A percentile compares a stretch with the other conserved stretches of the same genome.
Conservation (phyloP, 2,329 filamentous ascomycete genomes). For the Thyridium curvatum region DNA sequence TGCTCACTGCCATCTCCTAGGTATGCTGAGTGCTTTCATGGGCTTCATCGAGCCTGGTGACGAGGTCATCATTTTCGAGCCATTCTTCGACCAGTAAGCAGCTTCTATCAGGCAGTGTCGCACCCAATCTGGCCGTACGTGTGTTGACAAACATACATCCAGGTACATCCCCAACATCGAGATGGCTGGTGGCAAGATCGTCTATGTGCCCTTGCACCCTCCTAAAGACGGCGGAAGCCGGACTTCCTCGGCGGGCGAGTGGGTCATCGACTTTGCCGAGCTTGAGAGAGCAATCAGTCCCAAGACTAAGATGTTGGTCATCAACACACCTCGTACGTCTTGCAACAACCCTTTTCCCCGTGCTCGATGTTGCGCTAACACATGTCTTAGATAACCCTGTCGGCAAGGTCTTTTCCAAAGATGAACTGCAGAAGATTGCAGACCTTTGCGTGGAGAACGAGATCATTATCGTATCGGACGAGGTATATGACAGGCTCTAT, state of each 20-base stretch:
- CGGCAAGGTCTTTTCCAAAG: slow-evolving; percentile 85
- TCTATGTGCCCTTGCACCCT: slow-evolving; percentile 92
- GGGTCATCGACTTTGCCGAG: slow-evolving; percentile 79
- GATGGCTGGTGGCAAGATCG: slow-evolving; percentile 92
- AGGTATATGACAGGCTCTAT: slow-evolving; percentile 92
- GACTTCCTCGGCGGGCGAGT: slow-evolving; percentile 81
- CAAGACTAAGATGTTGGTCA: slow-evolving; percentile 92
- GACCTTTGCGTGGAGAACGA: slow-evolving; percentile 87
- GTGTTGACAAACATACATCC: neutral
- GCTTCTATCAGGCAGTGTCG: neutral
- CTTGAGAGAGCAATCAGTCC: slow-evolving; percentile 76
- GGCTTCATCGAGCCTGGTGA: slow-evolving; percentile 90
- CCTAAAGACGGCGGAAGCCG: slow-evolving; percentile 71
- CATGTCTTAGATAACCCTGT: slow-evolving; percentile 72
- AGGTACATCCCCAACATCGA: slow-evolving; percentile 96
- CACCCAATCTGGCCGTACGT: too few species aligned
- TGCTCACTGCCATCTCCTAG: slow-evolving; percentile 21
- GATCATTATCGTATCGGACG: slow-evolving; percentile 86
- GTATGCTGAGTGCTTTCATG: slow-evolving; percentile 98
- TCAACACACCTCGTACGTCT: slow-evolving; percentile 61
- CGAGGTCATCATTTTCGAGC: slow-evolving; percentile 96
- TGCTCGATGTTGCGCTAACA: slow-evolving; percentile 2
- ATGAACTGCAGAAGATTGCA: slow-evolving; percentile 79
- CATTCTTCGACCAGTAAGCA: slow-evolving; percentile 87
- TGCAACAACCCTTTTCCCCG: neutral